Evolutionary conservation across 164 flowering plant genomes (phyloP), one percentile per base, ranked within the genome.

Genomic region (Vitis rupestris): DNA sequence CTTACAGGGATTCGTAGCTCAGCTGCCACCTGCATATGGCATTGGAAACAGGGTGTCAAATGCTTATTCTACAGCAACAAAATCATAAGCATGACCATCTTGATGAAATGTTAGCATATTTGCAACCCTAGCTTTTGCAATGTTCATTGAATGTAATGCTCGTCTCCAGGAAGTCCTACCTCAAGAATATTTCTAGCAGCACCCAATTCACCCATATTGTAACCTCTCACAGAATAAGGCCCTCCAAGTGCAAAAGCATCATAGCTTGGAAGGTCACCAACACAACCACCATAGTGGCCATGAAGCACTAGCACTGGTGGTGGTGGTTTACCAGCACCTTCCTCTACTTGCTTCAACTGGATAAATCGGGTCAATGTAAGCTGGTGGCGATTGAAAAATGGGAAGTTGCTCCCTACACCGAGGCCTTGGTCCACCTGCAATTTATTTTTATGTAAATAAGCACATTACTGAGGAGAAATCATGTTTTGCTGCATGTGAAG

Each of bases 221-320:
- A 96, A 62, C 99, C 99, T 69, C 98, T 80, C 19, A 96, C 99
- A 58, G 97, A 96, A 72, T 93, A 93, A 5, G 99, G 98, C 13
- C 98, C 99, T 1, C 98, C 99, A 54, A 96, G 91, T n/a, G 96
- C 85, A 75, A 96, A 96, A 51, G 98, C 98, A 75, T 96, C 99
- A 75, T 96, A 93, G 72, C 99, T 96, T 23, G 99, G 96, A 70
- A 96, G 97, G 80, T 96, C 99, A 50, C 98, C 98, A 4, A 96
- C 90, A 82, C 99, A 96, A 30, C 99, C 99, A 66, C 99, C 98
- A 78, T 93, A 96, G 68, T 90, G 98, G 31, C 97, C 94, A 77
- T 96, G 97, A 64, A 96, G 91, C 72, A 96, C 99, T 51, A 96
- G 82, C 53, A 96, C 94, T 23, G 98, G 98, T 12, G 99, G 99